Percentiles rank a stretch among this genome's conserved stretches.
phyloP scores from a whole-genome alignment of 352 stramenopile genomes.

The Phytophthora megakarya region DNA sequence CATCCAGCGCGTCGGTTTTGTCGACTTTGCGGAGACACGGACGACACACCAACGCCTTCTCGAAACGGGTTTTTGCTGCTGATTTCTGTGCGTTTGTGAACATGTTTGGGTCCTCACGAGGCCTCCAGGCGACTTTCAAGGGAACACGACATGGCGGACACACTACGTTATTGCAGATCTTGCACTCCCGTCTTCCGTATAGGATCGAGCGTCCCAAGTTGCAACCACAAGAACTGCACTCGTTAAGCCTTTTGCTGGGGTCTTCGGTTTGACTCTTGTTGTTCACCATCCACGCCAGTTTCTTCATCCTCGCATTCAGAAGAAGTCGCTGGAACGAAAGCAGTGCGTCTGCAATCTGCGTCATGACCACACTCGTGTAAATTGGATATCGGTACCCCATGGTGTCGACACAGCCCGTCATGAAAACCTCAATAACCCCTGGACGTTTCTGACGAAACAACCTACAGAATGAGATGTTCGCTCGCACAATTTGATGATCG shows the following conservation, averaged over 20 bases:
- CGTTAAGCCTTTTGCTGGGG: slow-evolving; percentile 14
- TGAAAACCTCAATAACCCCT: slow-evolving; percentile 39
- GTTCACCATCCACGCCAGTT: slow-evolving; percentile 59
- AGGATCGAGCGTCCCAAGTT: slow-evolving; percentile 21
- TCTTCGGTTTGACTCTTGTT: slow-evolving; percentile 7
- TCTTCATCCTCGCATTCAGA: slow-evolving; percentile 66
- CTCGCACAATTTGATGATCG: slow-evolving; percentile 45
- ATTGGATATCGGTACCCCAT: slow-evolving; percentile 36
- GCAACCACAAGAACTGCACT: slow-evolving; percentile 30
- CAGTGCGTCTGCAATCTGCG: slow-evolving; percentile 35
- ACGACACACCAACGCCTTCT: slow-evolving; percentile 37
- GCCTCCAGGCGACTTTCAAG: slow-evolving; percentile 29
- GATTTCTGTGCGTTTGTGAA: slow-evolving; percentile 7
- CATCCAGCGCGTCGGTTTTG: slow-evolving; percentile 30
- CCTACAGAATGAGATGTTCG: slow-evolving; percentile 44
- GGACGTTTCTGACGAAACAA: slow-evolving; percentile 43
- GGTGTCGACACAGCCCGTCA: slow-evolving; percentile 38
- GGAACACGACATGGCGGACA: slow-evolving; percentile 28
- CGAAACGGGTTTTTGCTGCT: slow-evolving; percentile 7
- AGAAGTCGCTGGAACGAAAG: slow-evolving; percentile 38
- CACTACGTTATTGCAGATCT: slow-evolving; percentile 25
- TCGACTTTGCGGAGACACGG: slow-evolving; percentile 33
- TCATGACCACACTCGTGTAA: slow-evolving; percentile 36
- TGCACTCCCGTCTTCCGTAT: slow-evolving; percentile 21
- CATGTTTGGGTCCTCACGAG: slow-evolving; percentile 19